Evolutionary conservation across 2,329 filamentous ascomycete species (phyloP).

Genomic region (Zopfia rhizophila): DNA sequence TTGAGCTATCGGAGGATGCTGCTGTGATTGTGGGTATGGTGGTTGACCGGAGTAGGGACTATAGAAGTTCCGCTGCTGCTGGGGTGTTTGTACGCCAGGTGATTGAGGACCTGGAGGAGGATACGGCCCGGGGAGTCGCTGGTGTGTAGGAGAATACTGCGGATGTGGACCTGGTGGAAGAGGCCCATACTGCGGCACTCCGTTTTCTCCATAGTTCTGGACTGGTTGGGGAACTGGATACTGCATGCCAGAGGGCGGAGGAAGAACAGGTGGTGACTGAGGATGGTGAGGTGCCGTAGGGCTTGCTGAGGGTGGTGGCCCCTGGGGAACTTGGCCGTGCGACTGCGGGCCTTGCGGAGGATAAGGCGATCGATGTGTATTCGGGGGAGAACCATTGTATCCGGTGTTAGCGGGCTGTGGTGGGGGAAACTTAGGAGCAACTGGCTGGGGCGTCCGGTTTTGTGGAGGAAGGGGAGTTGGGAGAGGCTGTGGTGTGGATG

Average conservation of each 20-base stretch:
- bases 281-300: conserved; percentile 34
- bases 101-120: conserved; percentile 42
- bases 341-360: conserved; percentile 43
- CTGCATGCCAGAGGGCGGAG: conserved; percentile 49
- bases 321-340: conserved; percentile 33
- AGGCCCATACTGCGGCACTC: conserved; percentile 39
- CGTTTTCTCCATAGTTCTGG: conserved; percentile 36
- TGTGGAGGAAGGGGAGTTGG: conserved; percentile 19
- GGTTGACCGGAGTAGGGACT: conserved; percentile 40
- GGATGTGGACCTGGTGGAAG: conserved; percentile 34
- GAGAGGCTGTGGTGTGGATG: conserved; percentile 32
- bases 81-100: conserved; percentile 43
- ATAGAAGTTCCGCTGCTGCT: conserved; percentile 45
- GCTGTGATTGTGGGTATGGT: conserved; percentile 42
- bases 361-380: conserved; percentile 52
- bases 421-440: conserved; percentile 31
- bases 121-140: conserved; percentile 36
- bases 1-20: conserved; percentile 44
- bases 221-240: conserved; percentile 34
- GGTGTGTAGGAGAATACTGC: conserved; percentile 42
- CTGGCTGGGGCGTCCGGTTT: conserved; percentile 27
- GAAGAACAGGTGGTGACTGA: conserved; percentile 48
- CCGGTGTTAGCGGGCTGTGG: conserved; percentile 36
- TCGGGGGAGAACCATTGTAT: conserved; percentile 45
- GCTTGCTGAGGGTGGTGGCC: conserved; percentile 35